Conservation (phyloP, 805 yeast genomes). For the Ogataea trehaloabstinens region DNA sequence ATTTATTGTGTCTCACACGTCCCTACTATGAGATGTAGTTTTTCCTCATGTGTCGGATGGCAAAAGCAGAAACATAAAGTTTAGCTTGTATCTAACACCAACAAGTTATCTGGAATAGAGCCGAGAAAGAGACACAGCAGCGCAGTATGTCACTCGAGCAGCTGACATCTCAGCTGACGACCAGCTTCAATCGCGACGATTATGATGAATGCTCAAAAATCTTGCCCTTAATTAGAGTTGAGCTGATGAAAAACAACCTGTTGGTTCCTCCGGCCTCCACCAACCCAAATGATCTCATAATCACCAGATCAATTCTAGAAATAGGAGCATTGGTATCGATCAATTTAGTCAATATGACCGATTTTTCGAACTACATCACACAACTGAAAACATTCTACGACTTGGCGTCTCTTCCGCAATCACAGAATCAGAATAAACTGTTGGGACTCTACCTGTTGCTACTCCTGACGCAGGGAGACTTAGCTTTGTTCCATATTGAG, state of each 20-base stretch:
- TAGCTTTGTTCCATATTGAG: constrained; percentile 88
- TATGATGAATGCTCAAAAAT: constrained; percentile 59
- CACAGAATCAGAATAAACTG: constrained; percentile 68
- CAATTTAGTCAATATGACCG: constrained; percentile 55
- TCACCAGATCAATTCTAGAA: constrained; percentile 81
- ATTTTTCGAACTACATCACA: constrained; percentile 69
- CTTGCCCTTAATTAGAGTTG: constrained; percentile 72
- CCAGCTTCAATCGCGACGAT: constrained; percentile 59
- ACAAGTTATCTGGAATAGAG: too few relatives aligned
- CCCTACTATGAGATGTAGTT: too few relatives aligned
- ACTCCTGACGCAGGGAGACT: constrained; percentile 76
- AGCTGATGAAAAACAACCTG: constrained; percentile 72
- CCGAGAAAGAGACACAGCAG: too few relatives aligned
- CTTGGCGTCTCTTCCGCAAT: constrained; percentile 29
- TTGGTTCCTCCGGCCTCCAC: constrained; percentile 59
- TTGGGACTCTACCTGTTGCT: constrained; percentile 74
- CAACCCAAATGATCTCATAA: constrained; percentile 64
- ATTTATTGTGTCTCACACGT: too few relatives aligned
- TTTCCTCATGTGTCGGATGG: too few relatives aligned
- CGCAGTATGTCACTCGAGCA: constrained; percentile 62
- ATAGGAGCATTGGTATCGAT: constrained; percentile 83
- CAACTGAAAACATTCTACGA: constrained; percentile 79
- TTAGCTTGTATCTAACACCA: too few relatives aligned
- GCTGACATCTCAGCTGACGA: constrained; percentile 66
- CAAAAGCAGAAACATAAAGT: too few relatives aligned